phyloP scores from a whole-genome alignment of 2,329 filamentous ascomycete genomes.

The Metarhizium album region DNA sequence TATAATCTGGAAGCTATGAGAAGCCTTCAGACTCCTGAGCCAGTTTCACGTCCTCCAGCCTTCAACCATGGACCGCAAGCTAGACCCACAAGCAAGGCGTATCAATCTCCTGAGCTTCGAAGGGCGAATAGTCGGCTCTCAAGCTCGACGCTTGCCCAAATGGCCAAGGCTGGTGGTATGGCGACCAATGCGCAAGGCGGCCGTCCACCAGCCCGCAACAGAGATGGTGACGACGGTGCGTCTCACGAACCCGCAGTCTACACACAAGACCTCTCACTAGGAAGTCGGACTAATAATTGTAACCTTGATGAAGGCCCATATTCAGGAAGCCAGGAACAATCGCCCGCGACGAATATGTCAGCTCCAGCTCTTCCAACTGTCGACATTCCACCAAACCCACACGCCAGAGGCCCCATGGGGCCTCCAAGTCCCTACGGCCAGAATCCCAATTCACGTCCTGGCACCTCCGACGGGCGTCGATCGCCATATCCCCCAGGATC shows the following conservation, averaged over 20 bases:
- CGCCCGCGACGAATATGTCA: constrained; percentile 25
- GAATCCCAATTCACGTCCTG: constrained; percentile 20
- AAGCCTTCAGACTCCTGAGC: constrained; percentile 56
- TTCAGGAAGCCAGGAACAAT: constrained; percentile 23
- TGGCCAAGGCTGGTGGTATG: constrained; percentile 58
- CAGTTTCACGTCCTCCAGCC: constrained; percentile 66
- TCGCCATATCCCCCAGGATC: constrained; percentile 18
- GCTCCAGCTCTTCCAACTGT: constrained; percentile 31
- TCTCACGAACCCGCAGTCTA: constrained; percentile 37
- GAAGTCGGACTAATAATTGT: constrained; percentile 43
- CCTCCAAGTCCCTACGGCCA: constrained; percentile 21
- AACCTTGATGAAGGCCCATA: constrained; percentile 43
- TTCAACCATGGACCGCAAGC: constrained; percentile 68
- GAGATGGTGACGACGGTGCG: constrained; percentile 22
- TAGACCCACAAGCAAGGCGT: constrained; percentile 55
- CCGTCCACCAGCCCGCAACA: constrained; percentile 17
- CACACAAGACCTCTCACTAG: constrained; percentile 37
- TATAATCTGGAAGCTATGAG: constrained; percentile 43
- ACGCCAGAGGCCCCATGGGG: constrained; percentile 34
- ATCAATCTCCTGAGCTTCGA: constrained; percentile 66
- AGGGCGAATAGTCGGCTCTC: constrained; percentile 79
- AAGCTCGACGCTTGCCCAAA: constrained; percentile 65
- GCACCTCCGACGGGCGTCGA: constrained; percentile 22
- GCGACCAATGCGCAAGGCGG: constrained; percentile 22
- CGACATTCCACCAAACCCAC: constrained; percentile 28